Base-by-base conservation (phyloP, 108 stramenopile species). In the Chaetoceros muelleri region DNA sequence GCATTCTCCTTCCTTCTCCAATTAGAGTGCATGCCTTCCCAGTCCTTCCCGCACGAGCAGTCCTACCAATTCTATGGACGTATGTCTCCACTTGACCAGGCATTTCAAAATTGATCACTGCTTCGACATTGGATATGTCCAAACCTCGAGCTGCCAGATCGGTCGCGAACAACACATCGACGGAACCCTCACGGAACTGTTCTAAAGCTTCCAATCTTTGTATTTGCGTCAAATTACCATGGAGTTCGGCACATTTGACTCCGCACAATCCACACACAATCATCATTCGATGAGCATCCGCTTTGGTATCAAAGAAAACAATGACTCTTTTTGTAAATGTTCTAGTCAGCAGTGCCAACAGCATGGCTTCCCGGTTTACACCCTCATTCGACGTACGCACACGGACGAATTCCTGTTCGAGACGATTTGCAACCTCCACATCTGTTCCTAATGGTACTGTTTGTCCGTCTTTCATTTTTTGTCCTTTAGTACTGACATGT, bases 81-180 rank as follows among this genome's bases (percentile, higher is more conserved):
- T 98, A 99, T 1, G 95, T 95, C 26, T 81, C 81, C 8, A 94
- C 72, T 31, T 96, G 75, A 52, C 79, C 73, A 0, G 99, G 98
- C 95, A 98, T 96, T 65, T 99, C 97, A 57, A 84, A 92, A 69
- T 99, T 97, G 57, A 99, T 78, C 0, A 99, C 99, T 24, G 93
- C 77, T 48, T 87, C 75, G 5, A 99, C 93, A 30, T 85, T 79
- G 29, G 74, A 69, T 47, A 99, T 84, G 60, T 99, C 96, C 26
- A 91, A 65, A 31, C 98, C 99, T 20, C 98, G 74, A 2, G 96
- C 97, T 28, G 98, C 99, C 24, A 99, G 65, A 64, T 99, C 99
- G 21, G 99, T 99, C 3, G 90, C 90, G 21, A 99, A 74, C 44
- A 99, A 68, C 30, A 99, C 78, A 57, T 90, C 85, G 5, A 86